Evolutionary conservation across 345 rosid species (phyloP), one percentile per base, ranked within the genome.

Genomic region (Hevea brasiliensis): DNA sequence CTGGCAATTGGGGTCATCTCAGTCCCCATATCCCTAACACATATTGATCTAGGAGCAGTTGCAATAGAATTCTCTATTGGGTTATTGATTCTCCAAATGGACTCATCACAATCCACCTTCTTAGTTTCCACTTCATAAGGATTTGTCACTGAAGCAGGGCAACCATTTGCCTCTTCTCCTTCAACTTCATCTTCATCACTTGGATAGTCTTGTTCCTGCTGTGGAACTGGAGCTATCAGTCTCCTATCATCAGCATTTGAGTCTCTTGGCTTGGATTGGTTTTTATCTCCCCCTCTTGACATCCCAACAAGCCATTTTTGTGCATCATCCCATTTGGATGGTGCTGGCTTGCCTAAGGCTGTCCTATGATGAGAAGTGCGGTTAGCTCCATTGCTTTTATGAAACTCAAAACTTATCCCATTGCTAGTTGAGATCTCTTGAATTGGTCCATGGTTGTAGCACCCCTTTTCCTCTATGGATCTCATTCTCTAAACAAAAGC

Each of bases 251-350:
- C 97, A 0, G 97, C 97, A 70, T 94, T 94, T 0, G 97, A 94
- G 90, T 92, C 88, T 65, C 97, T 80, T 1, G 97, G 95, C 73
- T 86, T 81, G 74, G 79, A 60, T 54, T 82, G 79, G 66, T 26
- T 84, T 61, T 79, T 89, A 67, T 88, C 92, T 68, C 37, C 37
- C 37, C 37, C 88, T 73, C 92, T 86, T 64, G 93, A 76, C 35
- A 92, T 64, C 7, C 97, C 97, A 20, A 90, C 93, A 13, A 94
- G 87, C 98, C 98, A 94, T 84, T 94, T 94, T 67, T 94, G 97
- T n/a, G 97, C 97, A 70, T 94, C 98, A 62, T 94, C 98, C 97
- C 98, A 92, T 82, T 94, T 94, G 0, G 98, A 94, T 29, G 97
- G 98, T 10, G 98, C 84, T 7, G 93, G 93, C 65, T 92, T 94